Conservation (phyloP, 768 basidiomycete species). For the Auricularia cornea region DNA sequence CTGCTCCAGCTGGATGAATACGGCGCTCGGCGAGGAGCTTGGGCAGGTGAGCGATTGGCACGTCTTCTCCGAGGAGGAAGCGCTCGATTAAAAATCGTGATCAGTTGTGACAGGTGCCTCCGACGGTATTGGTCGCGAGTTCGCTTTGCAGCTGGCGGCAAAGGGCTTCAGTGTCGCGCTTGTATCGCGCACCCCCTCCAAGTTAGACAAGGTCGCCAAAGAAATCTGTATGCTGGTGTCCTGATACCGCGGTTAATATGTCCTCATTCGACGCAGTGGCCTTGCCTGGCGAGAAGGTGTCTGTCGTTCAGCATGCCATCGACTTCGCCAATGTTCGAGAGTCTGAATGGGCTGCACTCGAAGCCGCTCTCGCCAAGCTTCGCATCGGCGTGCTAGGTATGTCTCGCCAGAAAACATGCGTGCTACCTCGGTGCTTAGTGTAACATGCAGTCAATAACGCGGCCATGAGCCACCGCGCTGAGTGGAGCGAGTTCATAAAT, state of each 20-base stretch:
- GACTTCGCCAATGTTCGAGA: conserved; percentile 61
- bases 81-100: neutral
- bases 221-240: conserved; percentile 61
- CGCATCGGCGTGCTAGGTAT: conserved; percentile 74
- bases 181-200: conserved; percentile 61
- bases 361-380: conserved; percentile 36
- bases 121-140: conserved; percentile 92
- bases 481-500: conserved; percentile 57
- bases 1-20: conserved; percentile 58
- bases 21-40: conserved; percentile 78
- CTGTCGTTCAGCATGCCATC: conserved; percentile 30
- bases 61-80: neutral
- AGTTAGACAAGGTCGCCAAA: conserved; percentile 53
- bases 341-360: conserved; percentile 42
- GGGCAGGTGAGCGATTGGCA: conserved; percentile 52
- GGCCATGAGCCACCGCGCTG: conserved; percentile 81
- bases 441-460: conserved; percentile 79
- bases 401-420: neutral
- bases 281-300: neutral
- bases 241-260: neutral
- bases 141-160: conserved; percentile 80
- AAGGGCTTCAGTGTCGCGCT: conserved; percentile 85
- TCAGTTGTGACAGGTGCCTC: conserved; percentile 91
- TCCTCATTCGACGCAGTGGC: neutral
- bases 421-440: neutral